These are phyloP conservation scores for Lyophyllum shimeji DNA, from an alignment of 768 basidiomycete species.

Conservation along the genomic window DNA sequence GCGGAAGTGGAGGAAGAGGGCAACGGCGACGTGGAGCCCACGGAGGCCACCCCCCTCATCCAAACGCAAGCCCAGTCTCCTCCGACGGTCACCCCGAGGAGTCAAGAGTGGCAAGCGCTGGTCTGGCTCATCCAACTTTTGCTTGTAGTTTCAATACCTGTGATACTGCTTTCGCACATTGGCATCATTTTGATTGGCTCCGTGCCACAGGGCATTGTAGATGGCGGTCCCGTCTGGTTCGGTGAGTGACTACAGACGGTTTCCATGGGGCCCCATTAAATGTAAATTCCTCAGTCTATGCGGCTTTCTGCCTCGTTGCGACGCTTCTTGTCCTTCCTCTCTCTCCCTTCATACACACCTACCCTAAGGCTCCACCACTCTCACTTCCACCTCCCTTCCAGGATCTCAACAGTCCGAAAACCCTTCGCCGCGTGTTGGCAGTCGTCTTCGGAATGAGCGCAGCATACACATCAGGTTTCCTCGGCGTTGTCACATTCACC, in stretches of 20 bases:
- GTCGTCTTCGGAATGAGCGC: slow-evolving; percentile 40
- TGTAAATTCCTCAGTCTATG: slow-evolving; percentile 46
- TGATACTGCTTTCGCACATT: slow-evolving; percentile 53
- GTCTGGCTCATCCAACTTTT: slow-evolving; percentile 63
- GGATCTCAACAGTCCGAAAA: slow-evolving; percentile 4
- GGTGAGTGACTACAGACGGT: slow-evolving; percentile 30
- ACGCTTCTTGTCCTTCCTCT: slow-evolving; percentile 57
- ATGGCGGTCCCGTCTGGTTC: slow-evolving; percentile 56
- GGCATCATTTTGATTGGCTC: slow-evolving; percentile 44
- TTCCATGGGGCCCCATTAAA: background rate
- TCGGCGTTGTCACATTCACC: slow-evolving; percentile 6
- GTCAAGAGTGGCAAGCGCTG: slow-evolving; percentile 24
- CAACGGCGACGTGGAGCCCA: slow-evolving; percentile 38
- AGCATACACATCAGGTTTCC: slow-evolving; percentile 30
- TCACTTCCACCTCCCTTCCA: background rate
- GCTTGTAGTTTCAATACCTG: slow-evolving; percentile 51
- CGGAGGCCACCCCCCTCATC: slow-evolving; percentile 60
- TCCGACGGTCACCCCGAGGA: background rate
- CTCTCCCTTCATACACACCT: slow-evolving; percentile 51
- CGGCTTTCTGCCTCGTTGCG: slow-evolving; percentile 40
- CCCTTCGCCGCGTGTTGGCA: slow-evolving; percentile 18
- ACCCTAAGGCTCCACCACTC: slow-evolving; percentile 1
- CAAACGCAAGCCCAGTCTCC: slow-evolving; percentile 1
- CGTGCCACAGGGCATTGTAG: slow-evolving; percentile 57
- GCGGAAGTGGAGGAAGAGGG: slow-evolving; percentile 15